These are phyloP conservation scores for Stephanodiscus minutulus DNA, from an alignment of 108 stramenopile genomes.

Conservation along the genomic window DNA sequence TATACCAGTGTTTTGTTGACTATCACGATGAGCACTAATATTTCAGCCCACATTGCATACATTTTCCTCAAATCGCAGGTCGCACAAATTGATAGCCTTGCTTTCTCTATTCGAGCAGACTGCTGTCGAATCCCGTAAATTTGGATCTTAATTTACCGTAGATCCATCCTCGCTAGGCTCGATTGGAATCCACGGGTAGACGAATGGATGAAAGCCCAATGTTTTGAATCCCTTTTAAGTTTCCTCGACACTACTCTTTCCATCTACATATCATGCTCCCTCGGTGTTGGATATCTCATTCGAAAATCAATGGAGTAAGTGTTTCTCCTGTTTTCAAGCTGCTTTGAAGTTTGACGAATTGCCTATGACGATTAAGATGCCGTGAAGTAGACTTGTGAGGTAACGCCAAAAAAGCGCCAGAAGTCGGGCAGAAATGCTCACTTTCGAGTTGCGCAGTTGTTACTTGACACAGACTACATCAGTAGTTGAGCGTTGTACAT, in stretches of 20 bases:
- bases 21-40: slow-evolving; percentile 18
- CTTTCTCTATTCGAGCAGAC: too few species aligned
- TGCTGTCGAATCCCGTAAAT: too few species aligned
- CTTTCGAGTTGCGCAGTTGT: slow-evolving; percentile 27
- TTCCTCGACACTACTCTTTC: not conserved
- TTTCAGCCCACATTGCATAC: slow-evolving; percentile 16
- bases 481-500: slow-evolving; percentile 45
- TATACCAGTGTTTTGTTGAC: slow-evolving; percentile 13
- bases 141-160: too few species aligned
- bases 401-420: slow-evolving; percentile 16
- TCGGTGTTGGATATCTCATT: not conserved
- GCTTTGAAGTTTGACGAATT: not conserved
- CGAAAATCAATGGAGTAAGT: slow-evolving; percentile 7
- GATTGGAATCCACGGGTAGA: too few species aligned
- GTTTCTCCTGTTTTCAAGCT: not conserved
- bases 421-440: slow-evolving; percentile 40
- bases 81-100: too few species aligned
- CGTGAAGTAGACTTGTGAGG: slow-evolving; percentile 33
- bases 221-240: slow-evolving; percentile 1
- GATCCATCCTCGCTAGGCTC: too few species aligned
- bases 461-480: slow-evolving; percentile 15
- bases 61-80: slow-evolving; percentile 1
- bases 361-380: slow-evolving; percentile 54
- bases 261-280: not conserved
- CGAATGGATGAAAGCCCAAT: too few species aligned